Percentiles rank a stretch among this genome's conserved stretches.
Evolutionary conservation across 2,329 filamentous ascomycete species (phyloP).

Genomic region (Phialocephala sp.): DNA sequence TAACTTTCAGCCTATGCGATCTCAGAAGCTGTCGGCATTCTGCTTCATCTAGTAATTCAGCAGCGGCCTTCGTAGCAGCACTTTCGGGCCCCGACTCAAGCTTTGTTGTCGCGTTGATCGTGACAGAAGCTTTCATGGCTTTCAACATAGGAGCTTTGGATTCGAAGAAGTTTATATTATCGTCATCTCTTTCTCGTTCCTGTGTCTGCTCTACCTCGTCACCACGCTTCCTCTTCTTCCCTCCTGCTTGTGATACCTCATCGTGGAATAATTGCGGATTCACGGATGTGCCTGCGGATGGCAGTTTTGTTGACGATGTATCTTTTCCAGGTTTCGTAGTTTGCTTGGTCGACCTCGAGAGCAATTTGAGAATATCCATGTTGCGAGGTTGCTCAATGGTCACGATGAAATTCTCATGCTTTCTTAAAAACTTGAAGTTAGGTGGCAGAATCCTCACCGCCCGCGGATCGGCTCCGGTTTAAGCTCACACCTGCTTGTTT

Average conservation of each 20-base stretch:
- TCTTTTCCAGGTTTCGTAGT: slow-evolving; percentile 43
- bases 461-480: slow-evolving; percentile 3
- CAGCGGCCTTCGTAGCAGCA: slow-evolving; percentile 9
- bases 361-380: slow-evolving; percentile 71
- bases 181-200: slow-evolving; percentile 45
- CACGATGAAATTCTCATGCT: neutral
- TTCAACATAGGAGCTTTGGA: slow-evolving; percentile 46
- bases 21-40: slow-evolving; percentile 77
- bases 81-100: slow-evolving; percentile 8
- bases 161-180: slow-evolving; percentile 63
- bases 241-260: slow-evolving; percentile 48
- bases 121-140: slow-evolving; percentile 31
- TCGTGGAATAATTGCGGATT: slow-evolving; percentile 76
- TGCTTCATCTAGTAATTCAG: slow-evolving; percentile 62
- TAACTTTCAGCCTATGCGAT: slow-evolving; percentile 84
- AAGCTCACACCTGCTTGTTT: neutral
- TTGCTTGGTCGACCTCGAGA: slow-evolving; percentile 72
- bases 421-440: neutral
- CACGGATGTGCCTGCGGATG: slow-evolving; percentile 66
- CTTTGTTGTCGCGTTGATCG: slow-evolving; percentile 21
- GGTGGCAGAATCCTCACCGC: slow-evolving; percentile 12
- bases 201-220: slow-evolving; percentile 40
- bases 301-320: slow-evolving; percentile 52
- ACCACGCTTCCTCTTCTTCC: slow-evolving; percentile 62
- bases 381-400: slow-evolving; percentile 16